phyloP scores from a whole-genome alignment of 2,329 filamentous ascomycete genomes.

The Albophoma yamanashiensis region DNA sequence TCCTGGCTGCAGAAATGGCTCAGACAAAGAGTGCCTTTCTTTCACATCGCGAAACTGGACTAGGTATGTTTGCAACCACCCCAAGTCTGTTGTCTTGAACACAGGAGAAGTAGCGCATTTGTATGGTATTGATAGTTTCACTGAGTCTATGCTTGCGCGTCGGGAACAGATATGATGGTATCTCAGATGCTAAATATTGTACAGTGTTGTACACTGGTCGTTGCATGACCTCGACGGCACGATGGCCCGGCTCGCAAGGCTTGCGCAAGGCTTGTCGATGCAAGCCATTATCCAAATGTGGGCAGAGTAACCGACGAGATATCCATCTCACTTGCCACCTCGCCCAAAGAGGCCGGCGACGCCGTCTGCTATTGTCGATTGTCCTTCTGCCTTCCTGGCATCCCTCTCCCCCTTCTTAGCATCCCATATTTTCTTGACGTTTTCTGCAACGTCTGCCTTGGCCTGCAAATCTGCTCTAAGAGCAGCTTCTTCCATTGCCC shows the following conservation, averaged over 20 bases:
- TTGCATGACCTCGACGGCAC: background rate
- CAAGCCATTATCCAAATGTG: background rate
- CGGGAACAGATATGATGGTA: background rate
- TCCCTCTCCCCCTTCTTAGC: conserved; percentile 46
- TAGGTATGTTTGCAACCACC: background rate
- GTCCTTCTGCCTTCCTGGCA: conserved; percentile 24
- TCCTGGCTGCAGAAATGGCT: background rate
- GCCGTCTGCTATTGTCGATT: conserved; percentile 18
- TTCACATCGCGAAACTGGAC: background rate
- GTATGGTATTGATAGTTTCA: background rate
- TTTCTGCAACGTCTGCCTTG: conserved; percentile 46
- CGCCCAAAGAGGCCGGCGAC: conserved; percentile 18
- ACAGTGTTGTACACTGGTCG: background rate
- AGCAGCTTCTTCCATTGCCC: conserved; percentile 52
- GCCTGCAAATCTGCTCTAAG: conserved; percentile 51
- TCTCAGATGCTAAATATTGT: background rate
- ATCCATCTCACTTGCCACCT: conserved; percentile 12
- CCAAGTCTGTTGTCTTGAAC: background rate
- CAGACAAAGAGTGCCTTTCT: background rate
- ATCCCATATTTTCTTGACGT: conserved; percentile 44
- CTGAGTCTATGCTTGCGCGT: background rate
- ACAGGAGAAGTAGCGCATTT: background rate
- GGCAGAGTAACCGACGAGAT: no score
- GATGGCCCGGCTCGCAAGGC: background rate
- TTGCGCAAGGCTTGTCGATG: background rate